Conservation (phyloP, 2,329 filamentous ascomycete species). For the Trichoderma hamatum region DNA sequence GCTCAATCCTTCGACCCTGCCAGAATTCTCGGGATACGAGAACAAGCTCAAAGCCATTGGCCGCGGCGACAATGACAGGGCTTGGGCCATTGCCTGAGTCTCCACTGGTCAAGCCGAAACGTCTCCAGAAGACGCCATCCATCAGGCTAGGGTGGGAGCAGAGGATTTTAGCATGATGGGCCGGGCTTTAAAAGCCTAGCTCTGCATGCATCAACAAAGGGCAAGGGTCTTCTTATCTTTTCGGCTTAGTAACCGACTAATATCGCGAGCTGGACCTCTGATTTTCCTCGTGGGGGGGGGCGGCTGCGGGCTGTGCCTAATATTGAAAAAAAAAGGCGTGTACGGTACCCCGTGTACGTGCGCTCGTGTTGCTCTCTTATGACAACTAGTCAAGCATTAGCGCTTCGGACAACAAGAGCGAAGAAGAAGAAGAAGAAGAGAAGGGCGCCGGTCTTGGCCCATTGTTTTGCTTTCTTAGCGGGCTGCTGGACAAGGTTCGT, state of each 20-base stretch:
- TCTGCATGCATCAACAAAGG: not conserved
- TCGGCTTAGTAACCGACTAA: slow-evolving; percentile 3
- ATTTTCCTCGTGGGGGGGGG: not conserved
- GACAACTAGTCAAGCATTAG: not conserved
- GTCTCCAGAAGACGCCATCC: not conserved
- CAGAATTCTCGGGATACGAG: slow-evolving; percentile 16
- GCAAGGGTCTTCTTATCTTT: slow-evolving; percentile 5
- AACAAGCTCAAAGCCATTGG: slow-evolving; percentile 14
- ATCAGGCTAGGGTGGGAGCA: not conserved
- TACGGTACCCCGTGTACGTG: not conserved
- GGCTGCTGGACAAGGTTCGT: not conserved
- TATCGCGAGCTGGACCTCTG: not conserved
- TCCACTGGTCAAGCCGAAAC: slow-evolving; percentile 8
- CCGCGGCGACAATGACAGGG: slow-evolving; percentile 1
- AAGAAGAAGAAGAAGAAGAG: not conserved
- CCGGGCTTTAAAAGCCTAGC: not conserved
- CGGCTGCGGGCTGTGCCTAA: not conserved
- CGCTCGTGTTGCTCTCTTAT: not conserved
- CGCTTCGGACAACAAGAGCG: not conserved
- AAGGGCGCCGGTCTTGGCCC: not conserved
- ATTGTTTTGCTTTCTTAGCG: not conserved
- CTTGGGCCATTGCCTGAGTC: not conserved
- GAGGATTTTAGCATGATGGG: not conserved
- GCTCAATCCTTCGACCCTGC: not conserved
- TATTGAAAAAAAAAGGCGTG: not conserved